Base-by-base conservation (phyloP, 306 rosid species). In the Psophocarpus tetragonolobus region DNA sequence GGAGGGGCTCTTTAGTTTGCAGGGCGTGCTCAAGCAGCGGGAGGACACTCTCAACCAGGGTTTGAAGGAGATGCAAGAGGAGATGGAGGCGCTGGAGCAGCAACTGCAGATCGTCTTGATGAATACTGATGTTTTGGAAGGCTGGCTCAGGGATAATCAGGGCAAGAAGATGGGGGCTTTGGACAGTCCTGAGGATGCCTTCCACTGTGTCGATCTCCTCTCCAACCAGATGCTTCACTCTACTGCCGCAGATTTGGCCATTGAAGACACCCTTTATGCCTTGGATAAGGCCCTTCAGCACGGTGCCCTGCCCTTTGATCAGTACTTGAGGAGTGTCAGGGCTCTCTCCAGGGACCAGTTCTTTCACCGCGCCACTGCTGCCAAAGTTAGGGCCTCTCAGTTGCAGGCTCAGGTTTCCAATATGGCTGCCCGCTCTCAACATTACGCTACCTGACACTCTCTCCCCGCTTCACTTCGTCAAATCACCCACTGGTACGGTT, bases 341-440 rank as follows among this genome's bases (percentile, higher is more conserved):
- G 80, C 81, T 48, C 78, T 96, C 82, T 96, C 98, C 0, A 80
- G 99, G 41, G 97, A 92, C 76, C 99, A 96, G 69, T 96, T 92
- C 81, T 90, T 92, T 73, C 91, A 91, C 26, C 88, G 99, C 0
- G 99, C 98, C 47, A 86, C 88, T 0, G 88, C 90, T 0, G 82
- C 97, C 0, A 96, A 96, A 81, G 98, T 96, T 21, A 82, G 97
- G 78, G 97, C 94, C 0, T 84, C 94, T 26, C 96, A 95, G 70
- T 85, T 95, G 91, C 97, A 92, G 72, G 80, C 93, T 73, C 99
- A 92, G 87, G 99, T 92, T 80, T 89, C 97, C 10, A 88, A 77
- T 80, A 92, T 95, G 96, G 90, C 97, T 35, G 65, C 90, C 0
- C 69, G 97, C 88, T 87, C 51, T 74, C 84, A 90, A 3, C 97